Evolutionary conservation across 2,329 filamentous ascomycete species (phyloP).

Genomic region (Madurella mycetomatis): DNA sequence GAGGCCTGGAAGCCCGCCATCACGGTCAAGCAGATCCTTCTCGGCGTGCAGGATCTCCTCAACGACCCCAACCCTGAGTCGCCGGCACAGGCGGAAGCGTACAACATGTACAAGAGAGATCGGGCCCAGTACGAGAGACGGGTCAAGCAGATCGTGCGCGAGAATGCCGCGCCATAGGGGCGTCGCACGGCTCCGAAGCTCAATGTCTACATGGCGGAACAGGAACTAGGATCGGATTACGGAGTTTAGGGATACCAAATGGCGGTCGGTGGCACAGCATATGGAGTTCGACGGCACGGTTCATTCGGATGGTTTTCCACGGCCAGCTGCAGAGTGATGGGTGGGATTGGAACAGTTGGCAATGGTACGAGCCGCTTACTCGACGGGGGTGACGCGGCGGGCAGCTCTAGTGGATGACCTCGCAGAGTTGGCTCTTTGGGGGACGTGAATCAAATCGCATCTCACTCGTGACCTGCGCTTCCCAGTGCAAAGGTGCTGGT

Average conservation of each 20-base stretch:
- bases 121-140: slow-evolving; percentile 81
- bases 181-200: background rate
- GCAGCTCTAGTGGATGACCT: background rate
- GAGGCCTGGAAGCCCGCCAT: slow-evolving; percentile 98
- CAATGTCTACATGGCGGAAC: background rate
- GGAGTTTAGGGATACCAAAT: slow-evolving; percentile 22
- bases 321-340: slow-evolving; percentile 5
- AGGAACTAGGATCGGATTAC: slow-evolving; percentile 5
- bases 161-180: slow-evolving; percentile 72
- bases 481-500: slow-evolving; percentile 2
- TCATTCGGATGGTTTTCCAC: slow-evolving; percentile 10
- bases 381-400: background rate
- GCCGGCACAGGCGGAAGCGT: slow-evolving; percentile 93
- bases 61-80: slow-evolving; percentile 97
- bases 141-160: slow-evolving; percentile 78
- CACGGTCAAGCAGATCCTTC: slow-evolving; percentile 94
- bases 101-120: slow-evolving; percentile 95
- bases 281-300: slow-evolving; percentile 19
- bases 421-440: background rate
- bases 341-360: background rate
- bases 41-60: slow-evolving; percentile 92
- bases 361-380: background rate
- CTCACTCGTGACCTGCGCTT: slow-evolving; percentile 8
- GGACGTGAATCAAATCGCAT: background rate
- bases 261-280: slow-evolving; percentile 11